Evolutionary conservation across 306 rosid genomes (phyloP).

Genomic region (Spatholobus suberectus): DNA sequence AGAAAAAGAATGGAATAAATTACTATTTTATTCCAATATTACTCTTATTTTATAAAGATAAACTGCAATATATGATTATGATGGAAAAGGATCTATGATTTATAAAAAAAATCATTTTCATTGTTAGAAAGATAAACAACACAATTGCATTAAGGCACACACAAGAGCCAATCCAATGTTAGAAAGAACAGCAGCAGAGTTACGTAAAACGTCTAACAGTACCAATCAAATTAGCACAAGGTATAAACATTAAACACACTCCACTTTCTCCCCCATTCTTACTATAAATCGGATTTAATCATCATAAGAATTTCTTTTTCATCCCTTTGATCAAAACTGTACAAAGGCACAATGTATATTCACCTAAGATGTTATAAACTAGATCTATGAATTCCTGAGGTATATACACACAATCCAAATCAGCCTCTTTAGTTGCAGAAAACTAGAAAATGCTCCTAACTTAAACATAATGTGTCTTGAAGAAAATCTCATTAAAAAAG

Average conservation of each 20-base stretch:
- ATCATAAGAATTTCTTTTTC: not conserved
- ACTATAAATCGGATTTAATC: not conserved
- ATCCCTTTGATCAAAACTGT: not conserved
- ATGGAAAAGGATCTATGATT: not conserved
- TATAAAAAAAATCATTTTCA: not conserved
- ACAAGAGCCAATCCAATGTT: too few relatives aligned
- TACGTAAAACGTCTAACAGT: not conserved
- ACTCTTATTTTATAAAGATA: not conserved
- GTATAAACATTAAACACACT: not conserved
- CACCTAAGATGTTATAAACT: not conserved
- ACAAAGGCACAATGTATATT: not conserved
- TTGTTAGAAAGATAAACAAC: not conserved
- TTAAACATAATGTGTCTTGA: not conserved
- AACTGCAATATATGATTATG: not conserved
- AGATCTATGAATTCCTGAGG: not conserved
- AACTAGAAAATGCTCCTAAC: not conserved
- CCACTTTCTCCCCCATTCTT: not conserved
- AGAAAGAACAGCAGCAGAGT: too few relatives aligned
- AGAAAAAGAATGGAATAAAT: not conserved
- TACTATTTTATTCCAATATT: not conserved
- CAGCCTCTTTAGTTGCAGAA: too few relatives aligned
- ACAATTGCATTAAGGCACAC: not conserved
- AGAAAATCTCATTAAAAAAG: not conserved
- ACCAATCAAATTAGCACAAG: not conserved
- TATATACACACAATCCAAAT: too few relatives aligned